A percentile compares a stretch with the other conserved stretches of the same genome.
phyloP scores from a whole-genome alignment of 2,329 filamentous ascomycete species.

The Fusarium marasasianum region DNA sequence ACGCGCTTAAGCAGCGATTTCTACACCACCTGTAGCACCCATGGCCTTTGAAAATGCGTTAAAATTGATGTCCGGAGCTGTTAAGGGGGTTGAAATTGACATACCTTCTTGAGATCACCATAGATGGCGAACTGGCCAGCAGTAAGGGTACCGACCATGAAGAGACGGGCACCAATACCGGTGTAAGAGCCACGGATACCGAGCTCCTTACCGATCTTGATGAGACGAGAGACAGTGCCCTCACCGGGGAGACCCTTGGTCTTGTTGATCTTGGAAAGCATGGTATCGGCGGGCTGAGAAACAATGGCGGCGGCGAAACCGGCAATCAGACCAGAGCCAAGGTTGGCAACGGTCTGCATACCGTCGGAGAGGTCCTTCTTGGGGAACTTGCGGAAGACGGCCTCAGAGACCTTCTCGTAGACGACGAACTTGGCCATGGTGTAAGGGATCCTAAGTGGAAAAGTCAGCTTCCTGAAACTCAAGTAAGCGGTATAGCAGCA shows the following conservation, averaged over 20 bases:
- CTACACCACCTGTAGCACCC: slow-evolving; percentile 79
- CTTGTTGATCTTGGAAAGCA: slow-evolving; percentile 98
- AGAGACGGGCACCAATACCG: slow-evolving; percentile 79
- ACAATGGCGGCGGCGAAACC: slow-evolving; percentile 88
- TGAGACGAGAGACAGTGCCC: slow-evolving; percentile 79
- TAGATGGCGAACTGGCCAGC: slow-evolving; percentile 92
- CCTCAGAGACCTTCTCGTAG: slow-evolving; percentile 87
- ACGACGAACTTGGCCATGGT: slow-evolving; percentile 97
- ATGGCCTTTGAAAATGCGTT: slow-evolving; percentile 45
- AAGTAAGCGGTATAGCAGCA: neutral
- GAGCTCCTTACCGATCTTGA: slow-evolving; percentile 91
- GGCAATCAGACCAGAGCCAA: slow-evolving; percentile 63
- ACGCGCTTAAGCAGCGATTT: slow-evolving; percentile 59
- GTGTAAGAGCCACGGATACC: slow-evolving; percentile 80
- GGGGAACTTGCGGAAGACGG: slow-evolving; percentile 74
- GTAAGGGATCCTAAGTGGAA: slow-evolving; percentile 76
- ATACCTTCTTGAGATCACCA: slow-evolving; percentile 59
- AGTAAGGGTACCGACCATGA: slow-evolving; percentile 75
- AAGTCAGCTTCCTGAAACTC: slow-evolving; percentile 29
- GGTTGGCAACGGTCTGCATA: slow-evolving; percentile 82
- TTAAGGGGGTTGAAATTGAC: neutral
- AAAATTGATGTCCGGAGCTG: neutral
- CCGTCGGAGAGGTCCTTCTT: slow-evolving; percentile 74
- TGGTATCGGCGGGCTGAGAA: slow-evolving; percentile 91
- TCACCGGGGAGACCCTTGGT: slow-evolving; percentile 87